Conservation (phyloP, 768 basidiomycete species). For the Daedaleopsis sinensis region DNA sequence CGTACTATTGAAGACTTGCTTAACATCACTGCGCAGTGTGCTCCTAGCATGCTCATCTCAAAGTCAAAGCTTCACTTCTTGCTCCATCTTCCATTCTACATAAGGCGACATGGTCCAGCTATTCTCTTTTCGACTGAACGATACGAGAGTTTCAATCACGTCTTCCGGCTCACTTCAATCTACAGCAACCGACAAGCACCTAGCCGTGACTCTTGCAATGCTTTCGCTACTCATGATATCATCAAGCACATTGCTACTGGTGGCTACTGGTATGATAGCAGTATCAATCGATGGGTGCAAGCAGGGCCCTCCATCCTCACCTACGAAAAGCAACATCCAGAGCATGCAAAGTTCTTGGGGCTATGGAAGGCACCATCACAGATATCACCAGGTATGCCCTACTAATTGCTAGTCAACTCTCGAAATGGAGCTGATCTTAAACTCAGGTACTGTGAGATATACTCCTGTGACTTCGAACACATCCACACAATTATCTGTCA, state of each 20-base stretch:
- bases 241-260: background rate
- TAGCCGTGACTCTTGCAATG: background rate
- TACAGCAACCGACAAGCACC: conserved; percentile 8
- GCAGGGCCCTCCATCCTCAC: no score
- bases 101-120: conserved; percentile 1
- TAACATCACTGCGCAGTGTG: background rate
- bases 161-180: conserved; percentile 4
- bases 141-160: conserved; percentile 3
- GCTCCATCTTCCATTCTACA: background rate
- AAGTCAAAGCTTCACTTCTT: conserved; percentile 7
- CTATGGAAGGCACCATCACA: no score
- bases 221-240: conserved; percentile 1
- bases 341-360: no score
- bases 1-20: background rate
- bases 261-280: background rate
- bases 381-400: no score
- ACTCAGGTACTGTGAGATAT: no score
- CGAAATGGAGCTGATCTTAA: no score
- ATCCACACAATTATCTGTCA: no score
- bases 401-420: no score
- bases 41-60: background rate
- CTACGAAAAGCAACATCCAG: no score
- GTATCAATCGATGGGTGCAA: no score
- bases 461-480: no score
- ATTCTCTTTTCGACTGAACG: conserved; percentile 6